Evolutionary conservation across 495 filamentous ascomycete genomes (phyloP), one percentile per base, ranked within the genome.

Genomic region (Xylaria cubensis): DNA sequence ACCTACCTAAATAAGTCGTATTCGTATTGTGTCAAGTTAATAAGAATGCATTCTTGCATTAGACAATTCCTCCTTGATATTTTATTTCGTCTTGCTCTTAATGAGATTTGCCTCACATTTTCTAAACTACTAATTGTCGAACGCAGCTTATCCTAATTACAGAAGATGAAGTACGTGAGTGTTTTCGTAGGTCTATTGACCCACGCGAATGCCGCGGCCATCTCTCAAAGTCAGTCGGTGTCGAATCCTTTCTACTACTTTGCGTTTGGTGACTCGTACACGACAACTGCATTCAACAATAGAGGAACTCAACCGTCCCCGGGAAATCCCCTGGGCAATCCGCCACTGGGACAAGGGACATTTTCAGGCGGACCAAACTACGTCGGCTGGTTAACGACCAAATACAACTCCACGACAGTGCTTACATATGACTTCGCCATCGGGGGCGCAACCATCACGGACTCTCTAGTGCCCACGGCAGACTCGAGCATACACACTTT

Each of bases 381-480:
- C 48, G 48, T 51, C 48, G 48, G 48, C 48, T 51, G 48, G 48
- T 24, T 51, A 51, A 24, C 48, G n/a, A 51, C 48, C 48, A 51
- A 51, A 51, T 51, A 51, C 48, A 51, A 51, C n/a, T 24, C 19
- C 48, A 51, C 48, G n/a, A 51, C 48, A 51, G 48, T 51, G 48
- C 48, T 51, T n/a, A 24, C 48, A 51, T 51, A 51, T 24, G 48
- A 51, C 19, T 51, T 51, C 48, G 48, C 48, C n/a, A 24, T 51
- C n/a, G 48, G 48, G 48, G 48, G 48, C 19, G 48, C 48, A 51
- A 51, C 48, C 6, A 51, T 51, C 48, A 51, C 48, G 6, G n/a
- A 51, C 48, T 51, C 48, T 0, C 48, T 51, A 2, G n/a, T 51
- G 9, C 48, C 48, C n/a, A 51, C 48, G 6, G n/a, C 48, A 10